phyloP scores from a whole-genome alignment of 352 stramenopile genomes.

The Globisporangium lucens region DNA sequence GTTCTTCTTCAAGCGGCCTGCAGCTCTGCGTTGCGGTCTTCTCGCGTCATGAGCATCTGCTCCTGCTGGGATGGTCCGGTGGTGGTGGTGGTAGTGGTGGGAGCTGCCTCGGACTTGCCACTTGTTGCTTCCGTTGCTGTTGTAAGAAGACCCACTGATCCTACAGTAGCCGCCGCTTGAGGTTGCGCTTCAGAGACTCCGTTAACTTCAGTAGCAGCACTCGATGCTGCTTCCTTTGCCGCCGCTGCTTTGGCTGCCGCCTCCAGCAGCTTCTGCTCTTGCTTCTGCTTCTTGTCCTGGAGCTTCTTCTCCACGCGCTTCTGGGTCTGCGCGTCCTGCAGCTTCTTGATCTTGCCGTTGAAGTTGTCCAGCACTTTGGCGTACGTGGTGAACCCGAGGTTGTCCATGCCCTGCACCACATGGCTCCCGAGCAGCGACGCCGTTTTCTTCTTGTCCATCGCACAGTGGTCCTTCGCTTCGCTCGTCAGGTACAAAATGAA shows the following conservation, averaged over 20 bases:
- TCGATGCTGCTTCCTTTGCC: conserved; percentile 5
- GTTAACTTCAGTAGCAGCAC: background rate
- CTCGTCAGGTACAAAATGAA: conserved; percentile 83
- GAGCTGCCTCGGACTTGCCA: background rate
- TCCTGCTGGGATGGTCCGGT: background rate
- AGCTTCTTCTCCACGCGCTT: conserved; percentile 64
- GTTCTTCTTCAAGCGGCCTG: background rate
- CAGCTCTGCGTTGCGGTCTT: background rate
- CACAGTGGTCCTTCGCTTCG: conserved; percentile 63
- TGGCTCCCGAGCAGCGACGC: conserved; percentile 57
- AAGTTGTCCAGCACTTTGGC: conserved; percentile 53
- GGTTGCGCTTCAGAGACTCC: background rate
- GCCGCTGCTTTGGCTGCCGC: conserved; percentile 2
- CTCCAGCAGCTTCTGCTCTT: conserved; percentile 24
- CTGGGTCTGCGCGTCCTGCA: conserved; percentile 54
- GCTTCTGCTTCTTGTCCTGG: conserved; percentile 24
- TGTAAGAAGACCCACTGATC: background rate
- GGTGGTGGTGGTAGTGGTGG: background rate
- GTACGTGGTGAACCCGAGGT: conserved; percentile 67
- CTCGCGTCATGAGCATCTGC: conserved; percentile 3
- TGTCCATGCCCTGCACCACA: conserved; percentile 61
- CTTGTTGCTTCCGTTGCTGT: background rate
- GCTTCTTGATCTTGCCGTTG: conserved; percentile 66
- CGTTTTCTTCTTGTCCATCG: conserved; percentile 66
- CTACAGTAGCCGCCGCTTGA: background rate